A percentile compares a stretch with the other conserved stretches of the same genome.
Conservation (phyloP, 192 early-diverging fungal genomes). For the Coemansia sp. region DNA sequence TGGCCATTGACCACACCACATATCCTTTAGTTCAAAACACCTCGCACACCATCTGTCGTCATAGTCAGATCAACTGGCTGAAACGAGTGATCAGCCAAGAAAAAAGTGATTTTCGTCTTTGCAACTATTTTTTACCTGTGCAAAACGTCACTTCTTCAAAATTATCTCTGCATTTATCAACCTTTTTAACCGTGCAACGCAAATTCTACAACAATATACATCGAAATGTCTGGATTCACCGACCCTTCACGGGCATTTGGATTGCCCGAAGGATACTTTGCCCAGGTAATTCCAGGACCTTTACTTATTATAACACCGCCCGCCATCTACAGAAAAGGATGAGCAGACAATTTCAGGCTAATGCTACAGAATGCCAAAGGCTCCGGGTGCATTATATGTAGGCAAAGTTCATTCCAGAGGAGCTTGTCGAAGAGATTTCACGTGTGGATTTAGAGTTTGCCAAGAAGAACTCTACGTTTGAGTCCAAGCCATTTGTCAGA, state of each 20-base stretch:
- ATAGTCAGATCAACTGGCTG: too few relatives aligned
- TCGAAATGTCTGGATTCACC: slow-evolving; percentile 11
- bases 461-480: slow-evolving; percentile 65
- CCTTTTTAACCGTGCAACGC: neutral
- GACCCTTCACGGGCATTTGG: slow-evolving; percentile 56
- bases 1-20: too few relatives aligned
- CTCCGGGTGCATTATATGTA: slow-evolving; percentile 13
- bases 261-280: slow-evolving; percentile 51
- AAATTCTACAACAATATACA: neutral
- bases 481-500: slow-evolving; percentile 90
- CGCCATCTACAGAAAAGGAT: neutral
- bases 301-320: neutral
- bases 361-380: neutral
- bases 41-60: too few relatives aligned
- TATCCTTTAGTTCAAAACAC: too few relatives aligned
- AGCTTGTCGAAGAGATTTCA: slow-evolving; percentile 64
- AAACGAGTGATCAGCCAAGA: too few relatives aligned
- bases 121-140: too few relatives aligned
- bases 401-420: slow-evolving; percentile 58
- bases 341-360: neutral
- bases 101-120: too few relatives aligned
- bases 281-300: slow-evolving; percentile 33
- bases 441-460: slow-evolving; percentile 54
- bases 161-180: neutral
- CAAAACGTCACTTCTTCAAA: too few relatives aligned